Conservation (phyloP, 1,284 basidiomycete genomes). For the Pterula multifida region DNA sequence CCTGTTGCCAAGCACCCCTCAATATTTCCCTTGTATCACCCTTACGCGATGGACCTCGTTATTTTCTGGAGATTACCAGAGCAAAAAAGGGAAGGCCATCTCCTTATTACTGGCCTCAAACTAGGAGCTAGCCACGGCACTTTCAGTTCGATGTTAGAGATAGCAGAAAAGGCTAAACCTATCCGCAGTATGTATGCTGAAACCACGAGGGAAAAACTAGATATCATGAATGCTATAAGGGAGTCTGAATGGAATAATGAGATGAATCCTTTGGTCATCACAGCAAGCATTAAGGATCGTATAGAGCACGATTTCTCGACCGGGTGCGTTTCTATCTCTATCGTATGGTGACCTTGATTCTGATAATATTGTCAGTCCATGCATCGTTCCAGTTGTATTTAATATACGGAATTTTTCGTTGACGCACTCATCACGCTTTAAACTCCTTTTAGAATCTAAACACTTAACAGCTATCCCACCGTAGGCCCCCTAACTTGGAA, state of each 20-base stretch:
- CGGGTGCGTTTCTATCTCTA: slow-evolving; percentile 37
- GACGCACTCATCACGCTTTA: slow-evolving; percentile 29
- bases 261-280: slow-evolving; percentile 58
- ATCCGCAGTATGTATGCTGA: slow-evolving; percentile 84
- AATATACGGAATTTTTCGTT: slow-evolving; percentile 59
- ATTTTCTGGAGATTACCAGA: slow-evolving; percentile 63
- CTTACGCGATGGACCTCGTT: slow-evolving; percentile 57
- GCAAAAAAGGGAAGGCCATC: slow-evolving; percentile 46
- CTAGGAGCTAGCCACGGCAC: slow-evolving; percentile 60
- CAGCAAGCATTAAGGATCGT: slow-evolving; percentile 25
- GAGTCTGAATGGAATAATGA: slow-evolving; percentile 69
- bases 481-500: too few relatives aligned
- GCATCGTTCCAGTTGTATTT: slow-evolving; percentile 42
- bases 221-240: slow-evolving; percentile 54
- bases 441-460: slow-evolving; percentile 12
- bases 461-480: too few relatives aligned
- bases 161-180: slow-evolving; percentile 48
- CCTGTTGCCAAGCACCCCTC: slow-evolving; percentile 33
- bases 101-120: slow-evolving; percentile 43
- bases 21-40: slow-evolving; percentile 75
- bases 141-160: slow-evolving; percentile 43
- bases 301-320: slow-evolving; percentile 51
- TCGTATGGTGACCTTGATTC: background rate
- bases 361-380: slow-evolving; percentile 19
- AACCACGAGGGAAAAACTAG: slow-evolving; percentile 60